Evolutionary conservation across 768 basidiomycete species (phyloP).

Genomic region (Hydnum rufescens): DNA sequence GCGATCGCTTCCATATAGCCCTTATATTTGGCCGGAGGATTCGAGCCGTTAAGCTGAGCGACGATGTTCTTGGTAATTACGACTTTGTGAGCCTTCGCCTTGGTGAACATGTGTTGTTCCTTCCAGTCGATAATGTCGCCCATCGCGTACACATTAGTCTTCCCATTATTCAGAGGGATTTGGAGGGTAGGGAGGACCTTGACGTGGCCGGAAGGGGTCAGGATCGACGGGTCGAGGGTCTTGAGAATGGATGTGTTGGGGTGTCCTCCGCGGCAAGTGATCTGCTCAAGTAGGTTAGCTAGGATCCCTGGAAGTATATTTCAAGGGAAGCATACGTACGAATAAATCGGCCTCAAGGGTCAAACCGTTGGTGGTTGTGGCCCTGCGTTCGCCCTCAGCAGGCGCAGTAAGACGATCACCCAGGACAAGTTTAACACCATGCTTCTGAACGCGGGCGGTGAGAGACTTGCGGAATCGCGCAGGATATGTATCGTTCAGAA

Average conservation of each 20-base stretch:
- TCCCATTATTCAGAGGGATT: slow-evolving; percentile 8
- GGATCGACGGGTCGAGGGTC: slow-evolving; percentile 1
- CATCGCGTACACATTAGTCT: slow-evolving; percentile 10
- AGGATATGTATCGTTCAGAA: slow-evolving; percentile 8
- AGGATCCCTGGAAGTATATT: background rate
- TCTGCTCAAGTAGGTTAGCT: background rate
- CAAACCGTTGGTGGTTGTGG: slow-evolving; percentile 7
- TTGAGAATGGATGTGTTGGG: slow-evolving; percentile 7
- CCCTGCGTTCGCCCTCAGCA: background rate
- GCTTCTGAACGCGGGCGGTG: background rate
- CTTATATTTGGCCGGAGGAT: too few species aligned
- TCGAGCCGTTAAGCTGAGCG: slow-evolving; percentile 3
- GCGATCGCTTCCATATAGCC: background rate
- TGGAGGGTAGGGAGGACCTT: slow-evolving; percentile 10
- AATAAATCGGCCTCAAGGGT: slow-evolving; percentile 8
- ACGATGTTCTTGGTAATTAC: slow-evolving; percentile 10
- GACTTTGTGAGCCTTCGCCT: slow-evolving; percentile 7
- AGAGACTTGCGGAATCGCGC: slow-evolving; percentile 6
- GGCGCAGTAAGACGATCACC: slow-evolving; percentile 7
- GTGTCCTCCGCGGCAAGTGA: slow-evolving; percentile 5
- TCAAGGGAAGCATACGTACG: background rate
- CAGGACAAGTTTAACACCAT: slow-evolving; percentile 8
- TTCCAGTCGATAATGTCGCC: slow-evolving; percentile 12
- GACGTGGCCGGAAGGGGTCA: slow-evolving; percentile 6
- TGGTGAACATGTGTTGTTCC: slow-evolving; percentile 11